phyloP scores from a whole-genome alignment of 345 rosid species.

The Lenwebbia sp. region DNA sequence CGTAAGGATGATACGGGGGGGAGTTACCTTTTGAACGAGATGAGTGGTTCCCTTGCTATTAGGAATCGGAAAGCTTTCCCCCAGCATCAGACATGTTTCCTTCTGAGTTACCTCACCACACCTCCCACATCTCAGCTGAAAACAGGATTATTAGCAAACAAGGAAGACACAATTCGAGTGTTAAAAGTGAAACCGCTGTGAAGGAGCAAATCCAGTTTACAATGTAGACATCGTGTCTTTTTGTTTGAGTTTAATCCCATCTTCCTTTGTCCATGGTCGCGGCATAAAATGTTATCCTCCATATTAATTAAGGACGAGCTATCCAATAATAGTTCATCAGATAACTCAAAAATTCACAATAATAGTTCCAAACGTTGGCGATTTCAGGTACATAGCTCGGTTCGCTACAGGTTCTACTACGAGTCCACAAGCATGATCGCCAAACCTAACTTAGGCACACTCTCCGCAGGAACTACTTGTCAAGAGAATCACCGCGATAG shows the following conservation, averaged over 20 bases:
- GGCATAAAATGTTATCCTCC: neutral
- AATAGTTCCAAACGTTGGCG: neutral
- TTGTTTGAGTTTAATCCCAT: neutral
- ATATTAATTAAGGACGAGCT: neutral
- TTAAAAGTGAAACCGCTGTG: neutral
- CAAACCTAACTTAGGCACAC: neutral
- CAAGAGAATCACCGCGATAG: neutral
- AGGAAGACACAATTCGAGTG: neutral
- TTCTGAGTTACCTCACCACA: slow-evolving; percentile 79
- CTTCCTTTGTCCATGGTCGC: neutral
- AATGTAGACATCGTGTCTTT: neutral
- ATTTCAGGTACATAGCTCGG: neutral
- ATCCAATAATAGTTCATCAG: neutral
- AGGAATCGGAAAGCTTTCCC: slow-evolving; percentile 42
- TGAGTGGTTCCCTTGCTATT: slow-evolving; percentile 51
- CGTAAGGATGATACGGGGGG: neutral
- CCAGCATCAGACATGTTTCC: slow-evolving; percentile 71
- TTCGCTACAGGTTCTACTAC: neutral
- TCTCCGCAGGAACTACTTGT: neutral
- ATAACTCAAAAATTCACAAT: neutral
- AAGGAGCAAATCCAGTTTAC: neutral
- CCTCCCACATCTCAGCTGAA: slow-evolving; percentile 63
- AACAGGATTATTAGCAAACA: neutral
- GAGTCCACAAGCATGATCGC: neutral
- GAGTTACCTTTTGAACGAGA: slow-evolving; percentile 75